Base-by-base conservation (phyloP, 2,329 filamentous ascomycete species). In the Colletotrichum lindemuthianum region DNA sequence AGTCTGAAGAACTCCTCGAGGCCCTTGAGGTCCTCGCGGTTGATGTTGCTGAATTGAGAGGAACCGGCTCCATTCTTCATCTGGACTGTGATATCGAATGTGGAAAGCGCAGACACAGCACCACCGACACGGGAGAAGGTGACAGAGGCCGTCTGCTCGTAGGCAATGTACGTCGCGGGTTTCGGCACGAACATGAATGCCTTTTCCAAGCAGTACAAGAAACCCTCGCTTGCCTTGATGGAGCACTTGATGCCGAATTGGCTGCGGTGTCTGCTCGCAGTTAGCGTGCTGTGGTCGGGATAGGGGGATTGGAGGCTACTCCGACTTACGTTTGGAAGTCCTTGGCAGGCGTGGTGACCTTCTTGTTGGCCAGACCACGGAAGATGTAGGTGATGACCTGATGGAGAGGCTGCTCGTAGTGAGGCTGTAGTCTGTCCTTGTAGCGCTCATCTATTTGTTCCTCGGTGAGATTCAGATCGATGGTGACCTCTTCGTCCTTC, bases 121-220 rank as follows among this genome's bases (percentile, higher is more conserved):
- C 96, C 96, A 67, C 93, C 93, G 48, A 99, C 94, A 74, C 96
- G 92, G 34, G 93, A 97, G 84, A 99, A 97, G 40, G 93, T 97
- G 69, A 99, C 91, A 54, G 91, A 92, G 55, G 92, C 87, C 40
- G 96, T 92, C 73, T 97, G 92, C 73, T 99, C 96, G 79, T 97
- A 96, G 66, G 92, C 91, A 66, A 99, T 95, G 80, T 98, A 99
- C 2, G 95, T 97, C 13, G 96, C 94, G 1, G 96, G 96, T 81
- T 99, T 99, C 37, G 96, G 96, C 13, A 99, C 96, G 77, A 99
- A 99, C 88, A 99, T 96, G 78, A 99, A 97, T 8, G 94, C 95
- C 81, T 97, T 97, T 79, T 99, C 96, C 70, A 99, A 82, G 76
- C 94, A 97, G 86, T 97, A 99, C 54, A 99, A 83, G 75, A 97